Evolutionary conservation across 2,329 filamentous ascomycete species (phyloP).

Genomic region (Teratosphaeria nubilosa): DNA sequence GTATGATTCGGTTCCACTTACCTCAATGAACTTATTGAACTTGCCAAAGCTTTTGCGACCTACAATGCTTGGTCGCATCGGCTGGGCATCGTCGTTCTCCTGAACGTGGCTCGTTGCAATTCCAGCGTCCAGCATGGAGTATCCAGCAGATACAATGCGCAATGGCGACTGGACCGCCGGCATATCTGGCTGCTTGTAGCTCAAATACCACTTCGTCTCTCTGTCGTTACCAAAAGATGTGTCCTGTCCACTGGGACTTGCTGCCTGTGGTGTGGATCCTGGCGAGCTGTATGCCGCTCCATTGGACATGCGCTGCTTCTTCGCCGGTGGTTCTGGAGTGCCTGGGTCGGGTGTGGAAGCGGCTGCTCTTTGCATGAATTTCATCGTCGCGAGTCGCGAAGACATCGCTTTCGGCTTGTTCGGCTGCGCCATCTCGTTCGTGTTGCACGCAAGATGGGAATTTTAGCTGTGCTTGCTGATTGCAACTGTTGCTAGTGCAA

Average conservation of each 20-base stretch:
- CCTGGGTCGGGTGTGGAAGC: slow-evolving; percentile 44
- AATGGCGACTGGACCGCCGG: slow-evolving; percentile 30
- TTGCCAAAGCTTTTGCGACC: slow-evolving; percentile 44
- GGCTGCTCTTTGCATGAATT: slow-evolving; percentile 89
- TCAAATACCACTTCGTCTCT: slow-evolving; percentile 68
- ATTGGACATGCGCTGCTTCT: slow-evolving; percentile 51
- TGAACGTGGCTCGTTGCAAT: slow-evolving; percentile 5
- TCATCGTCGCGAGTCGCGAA: slow-evolving; percentile 83
- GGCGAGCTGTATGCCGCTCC: slow-evolving; percentile 8
- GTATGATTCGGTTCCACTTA: slow-evolving; percentile 1
- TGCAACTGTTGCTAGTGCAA: too few species aligned
- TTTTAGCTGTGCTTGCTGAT: too few species aligned
- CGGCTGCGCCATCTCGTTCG: slow-evolving; percentile 18
- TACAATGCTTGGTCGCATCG: slow-evolving; percentile 21
- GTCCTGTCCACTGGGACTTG: slow-evolving; percentile 49
- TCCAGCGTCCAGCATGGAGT: slow-evolving; percentile 38
- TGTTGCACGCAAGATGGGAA: not conserved
- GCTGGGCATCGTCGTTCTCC: slow-evolving; percentile 24
- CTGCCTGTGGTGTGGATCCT: slow-evolving; percentile 41
- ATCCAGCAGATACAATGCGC: slow-evolving; percentile 52
- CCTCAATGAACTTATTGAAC: slow-evolving; percentile 31
- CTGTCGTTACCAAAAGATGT: slow-evolving; percentile 39
- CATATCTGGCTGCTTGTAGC: slow-evolving; percentile 38
- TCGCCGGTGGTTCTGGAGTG: slow-evolving; percentile 44
- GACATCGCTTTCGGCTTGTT: slow-evolving; percentile 64